These are phyloP conservation scores for Blepharisma japonicum DNA, from an alignment of 73 alveolate species.

Conservation along the genomic window DNA sequence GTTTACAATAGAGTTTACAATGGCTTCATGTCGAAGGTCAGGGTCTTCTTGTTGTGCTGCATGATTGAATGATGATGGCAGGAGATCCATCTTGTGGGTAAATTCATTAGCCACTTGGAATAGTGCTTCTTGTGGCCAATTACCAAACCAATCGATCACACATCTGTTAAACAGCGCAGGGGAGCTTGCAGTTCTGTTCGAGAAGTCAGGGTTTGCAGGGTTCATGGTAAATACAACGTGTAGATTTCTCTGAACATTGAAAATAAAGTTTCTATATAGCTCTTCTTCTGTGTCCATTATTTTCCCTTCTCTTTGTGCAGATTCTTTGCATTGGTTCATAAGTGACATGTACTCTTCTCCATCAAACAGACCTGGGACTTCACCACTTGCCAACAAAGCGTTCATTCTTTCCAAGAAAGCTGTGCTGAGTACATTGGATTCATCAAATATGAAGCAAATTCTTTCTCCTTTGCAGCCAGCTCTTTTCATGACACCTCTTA, in stretches of 20 bases:
- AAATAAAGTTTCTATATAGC: slow-evolving; percentile 90
- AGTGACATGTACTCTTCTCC: slow-evolving; percentile 98
- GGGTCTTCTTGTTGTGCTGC: slow-evolving; percentile 44
- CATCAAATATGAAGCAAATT: slow-evolving; percentile 99
- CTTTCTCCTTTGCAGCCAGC: slow-evolving; percentile 95
- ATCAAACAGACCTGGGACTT: slow-evolving; percentile 99
- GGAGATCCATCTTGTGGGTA: slow-evolving; percentile 80
- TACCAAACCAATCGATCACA: slow-evolving; percentile 99
- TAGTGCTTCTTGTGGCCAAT: slow-evolving; percentile 96
- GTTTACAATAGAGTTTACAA: slow-evolving; percentile 77
- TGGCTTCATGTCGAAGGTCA: slow-evolving; percentile 73
- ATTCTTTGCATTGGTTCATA: slow-evolving; percentile 87
- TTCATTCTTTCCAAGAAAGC: slow-evolving; percentile 99
- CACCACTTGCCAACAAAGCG: slow-evolving; percentile 99
- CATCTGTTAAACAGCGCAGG: slow-evolving; percentile 99
- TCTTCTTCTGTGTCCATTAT: slow-evolving; percentile 97
- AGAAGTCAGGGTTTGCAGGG: slow-evolving; percentile 99
- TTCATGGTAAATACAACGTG: slow-evolving; percentile 99
- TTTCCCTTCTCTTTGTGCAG: slow-evolving; percentile 74
- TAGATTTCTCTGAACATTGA: slow-evolving; percentile 91
- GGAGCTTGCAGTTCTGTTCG: slow-evolving; percentile 95
- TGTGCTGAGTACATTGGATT: slow-evolving; percentile 97
- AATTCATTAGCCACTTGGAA: slow-evolving; percentile 92
- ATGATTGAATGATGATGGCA: slow-evolving; percentile 71
- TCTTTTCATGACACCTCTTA: slow-evolving; percentile 97